Evolutionary conservation across 2,329 filamentous ascomycete genomes (phyloP), one percentile per base, ranked within the genome.

Genomic region (Ophiostoma ips): DNA sequence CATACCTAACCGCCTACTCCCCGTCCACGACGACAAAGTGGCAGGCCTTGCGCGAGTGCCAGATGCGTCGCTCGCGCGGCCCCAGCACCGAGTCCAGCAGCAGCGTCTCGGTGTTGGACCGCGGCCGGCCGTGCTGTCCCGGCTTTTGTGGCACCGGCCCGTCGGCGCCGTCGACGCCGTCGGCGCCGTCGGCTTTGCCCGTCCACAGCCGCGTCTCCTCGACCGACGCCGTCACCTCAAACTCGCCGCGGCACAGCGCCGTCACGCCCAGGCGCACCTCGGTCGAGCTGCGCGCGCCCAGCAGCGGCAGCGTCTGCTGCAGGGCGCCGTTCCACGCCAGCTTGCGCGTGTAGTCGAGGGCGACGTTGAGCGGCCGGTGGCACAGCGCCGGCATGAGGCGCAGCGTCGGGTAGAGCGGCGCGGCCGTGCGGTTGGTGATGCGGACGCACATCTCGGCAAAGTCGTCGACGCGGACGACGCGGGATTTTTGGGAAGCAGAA

Each of bases 311-410:
- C 2, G 77, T 72, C 59, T 82, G 81, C 66, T 95, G 89, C 51
- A 95, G 66, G 30, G 84, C 81, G 1, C 89, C 89, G 56, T 87
- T 90, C 82, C 87, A 92, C 1, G 82, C 81, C 49, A 95, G 75
- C 55, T 87, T 86, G 60, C 86, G 81, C 38, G 84, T 84, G 50
- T 90, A 77, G 62, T 95, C 89, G 15, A 94, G 75, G 2, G 86
- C 84, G 13, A 85, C 71, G 53, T 79, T 80, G 47, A 77, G 72
- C 1, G 84, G 77, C 15, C 89, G 79, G 59, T 88, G 77, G 41
- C 84, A 77, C 15, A 95, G 73, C 47, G 81, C 77, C 0, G 89
- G 88, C 63, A 89, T 77, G 13, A 95, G 68, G 35, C 89, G 76
- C 38, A 95, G 69, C 1, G 94, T 69, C 0, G 86, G 81, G 41